phyloP scores from a whole-genome alignment of 805 yeast species.

The Teunomyces barrocoloradensis region DNA sequence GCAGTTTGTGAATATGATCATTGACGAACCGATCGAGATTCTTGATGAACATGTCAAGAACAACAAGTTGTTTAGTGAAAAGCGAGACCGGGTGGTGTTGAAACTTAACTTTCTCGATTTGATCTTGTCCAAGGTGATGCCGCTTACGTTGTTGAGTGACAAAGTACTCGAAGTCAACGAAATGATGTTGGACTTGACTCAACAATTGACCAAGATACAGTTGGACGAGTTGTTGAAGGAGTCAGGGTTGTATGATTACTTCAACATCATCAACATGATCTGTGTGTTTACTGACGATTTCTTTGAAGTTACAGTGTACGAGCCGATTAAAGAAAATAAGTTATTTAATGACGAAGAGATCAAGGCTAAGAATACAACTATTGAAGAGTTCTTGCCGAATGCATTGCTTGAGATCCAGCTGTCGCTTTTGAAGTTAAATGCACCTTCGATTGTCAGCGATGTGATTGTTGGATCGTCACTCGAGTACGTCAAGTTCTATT shows the following conservation, averaged over 20 bases:
- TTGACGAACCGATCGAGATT: slow-evolving; percentile 47
- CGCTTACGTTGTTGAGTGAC: slow-evolving; percentile 38
- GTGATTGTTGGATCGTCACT: slow-evolving; percentile 50
- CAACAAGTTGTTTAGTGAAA: slow-evolving; percentile 24
- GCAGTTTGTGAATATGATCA: slow-evolving; percentile 38
- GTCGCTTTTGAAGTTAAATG: slow-evolving; percentile 55
- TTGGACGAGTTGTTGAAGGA: slow-evolving; percentile 46
- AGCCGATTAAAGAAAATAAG: slow-evolving; percentile 62
- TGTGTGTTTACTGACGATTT: slow-evolving; percentile 59
- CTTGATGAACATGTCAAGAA: slow-evolving; percentile 31
- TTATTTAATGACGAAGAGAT: slow-evolving; percentile 48
- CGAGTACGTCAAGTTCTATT: slow-evolving; percentile 48
- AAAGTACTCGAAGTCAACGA: slow-evolving; percentile 36
- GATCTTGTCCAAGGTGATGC: slow-evolving; percentile 51
- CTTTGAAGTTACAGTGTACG: slow-evolving; percentile 60
- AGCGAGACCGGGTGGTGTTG: slow-evolving; percentile 41
- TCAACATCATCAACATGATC: slow-evolving; percentile 69
- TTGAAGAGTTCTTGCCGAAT: slow-evolving; percentile 55
- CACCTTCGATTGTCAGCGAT: slow-evolving; percentile 60
- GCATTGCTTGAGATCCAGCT: slow-evolving; percentile 62
- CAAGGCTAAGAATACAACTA: slow-evolving; percentile 38
- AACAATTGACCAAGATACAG: slow-evolving; percentile 44
- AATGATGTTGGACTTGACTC: slow-evolving; percentile 32
- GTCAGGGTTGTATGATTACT: slow-evolving; percentile 57
- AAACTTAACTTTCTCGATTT: slow-evolving; percentile 61